These are phyloP conservation scores for Plasmodium sp. DNA, from an alignment of 169 alveolate species.

Conservation along the genomic window DNA sequence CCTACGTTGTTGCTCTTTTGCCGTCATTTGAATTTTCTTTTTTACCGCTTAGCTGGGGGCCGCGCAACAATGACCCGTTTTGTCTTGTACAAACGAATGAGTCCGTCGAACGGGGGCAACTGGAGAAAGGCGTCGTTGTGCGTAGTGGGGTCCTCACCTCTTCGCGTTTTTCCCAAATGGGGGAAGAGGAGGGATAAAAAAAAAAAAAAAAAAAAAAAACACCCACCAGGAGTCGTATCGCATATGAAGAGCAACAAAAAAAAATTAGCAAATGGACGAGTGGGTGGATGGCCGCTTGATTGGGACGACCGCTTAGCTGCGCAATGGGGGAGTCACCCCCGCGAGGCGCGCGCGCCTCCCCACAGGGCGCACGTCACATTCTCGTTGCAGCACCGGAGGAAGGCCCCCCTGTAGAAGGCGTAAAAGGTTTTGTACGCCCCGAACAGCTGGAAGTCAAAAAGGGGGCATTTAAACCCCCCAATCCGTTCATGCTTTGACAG, in stretches of 20 bases:
- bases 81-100: not conserved
- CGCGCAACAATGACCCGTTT: not conserved
- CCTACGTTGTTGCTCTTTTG: not conserved
- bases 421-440: slow-evolving; percentile 37
- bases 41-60: not conserved
- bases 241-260: not conserved
- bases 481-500: slow-evolving; percentile 18
- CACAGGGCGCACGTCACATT: slow-evolving; percentile 4
- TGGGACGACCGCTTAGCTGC: not conserved
- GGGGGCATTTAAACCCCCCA: slow-evolving; percentile 30
- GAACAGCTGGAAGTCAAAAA: slow-evolving; percentile 40
- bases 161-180: not conserved
- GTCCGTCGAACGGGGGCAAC: not conserved
- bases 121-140: not conserved
- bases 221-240: not conserved
- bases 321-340: not conserved
- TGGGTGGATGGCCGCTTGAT: not conserved
- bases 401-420: slow-evolving; percentile 23
- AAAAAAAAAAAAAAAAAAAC: too few species aligned
- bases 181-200: not conserved
- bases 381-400: slow-evolving; percentile 30
- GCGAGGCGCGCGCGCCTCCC: not conserved
- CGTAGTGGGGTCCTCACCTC: not conserved
- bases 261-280: not conserved
- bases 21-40: not conserved